Conservation (phyloP, 1,139 yeast genomes). For the Candida labiduridarum region DNA sequence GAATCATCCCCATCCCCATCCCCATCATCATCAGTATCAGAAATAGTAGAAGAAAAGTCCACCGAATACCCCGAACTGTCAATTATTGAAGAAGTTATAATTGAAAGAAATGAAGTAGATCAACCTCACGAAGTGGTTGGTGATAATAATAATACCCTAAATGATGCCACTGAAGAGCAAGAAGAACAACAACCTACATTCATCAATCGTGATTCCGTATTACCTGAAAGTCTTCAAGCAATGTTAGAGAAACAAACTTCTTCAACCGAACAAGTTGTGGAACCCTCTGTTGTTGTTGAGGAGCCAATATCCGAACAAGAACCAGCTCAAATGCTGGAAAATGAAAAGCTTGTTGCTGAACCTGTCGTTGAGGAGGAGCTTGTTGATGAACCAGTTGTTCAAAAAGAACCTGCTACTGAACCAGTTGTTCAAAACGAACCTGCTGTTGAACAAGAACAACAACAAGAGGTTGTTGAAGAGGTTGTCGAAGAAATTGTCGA, state of each 20-base stretch:
- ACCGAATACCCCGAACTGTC: not conserved
- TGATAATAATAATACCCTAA: not conserved
- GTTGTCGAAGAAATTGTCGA: conserved; percentile 3
- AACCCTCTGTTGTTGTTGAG: conserved; percentile 6
- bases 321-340: conserved; percentile 10
- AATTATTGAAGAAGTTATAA: conserved; percentile 7
- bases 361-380: not conserved
- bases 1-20: too few relatives aligned
- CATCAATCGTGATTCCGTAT: not conserved
- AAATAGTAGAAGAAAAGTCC: conserved; percentile 6
- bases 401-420: conserved; percentile 8
- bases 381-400: conserved; percentile 12
- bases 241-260: conserved; percentile 1
- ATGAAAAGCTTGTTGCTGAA: conserved; percentile 6
- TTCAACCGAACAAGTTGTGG: conserved; percentile 3
- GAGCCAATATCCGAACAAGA: conserved; percentile 8
- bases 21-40: conserved; percentile 1
- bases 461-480: not conserved
- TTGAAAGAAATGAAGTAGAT: not conserved
- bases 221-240: conserved; percentile 4
- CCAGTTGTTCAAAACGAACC: not conserved
- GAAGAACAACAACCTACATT: not conserved
- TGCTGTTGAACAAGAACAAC: conserved; percentile 5
- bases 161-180: not conserved
- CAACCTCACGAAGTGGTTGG: not conserved